Conservation (phyloP, 257 asterid species). For the Solanum dulcamara region DNA sequence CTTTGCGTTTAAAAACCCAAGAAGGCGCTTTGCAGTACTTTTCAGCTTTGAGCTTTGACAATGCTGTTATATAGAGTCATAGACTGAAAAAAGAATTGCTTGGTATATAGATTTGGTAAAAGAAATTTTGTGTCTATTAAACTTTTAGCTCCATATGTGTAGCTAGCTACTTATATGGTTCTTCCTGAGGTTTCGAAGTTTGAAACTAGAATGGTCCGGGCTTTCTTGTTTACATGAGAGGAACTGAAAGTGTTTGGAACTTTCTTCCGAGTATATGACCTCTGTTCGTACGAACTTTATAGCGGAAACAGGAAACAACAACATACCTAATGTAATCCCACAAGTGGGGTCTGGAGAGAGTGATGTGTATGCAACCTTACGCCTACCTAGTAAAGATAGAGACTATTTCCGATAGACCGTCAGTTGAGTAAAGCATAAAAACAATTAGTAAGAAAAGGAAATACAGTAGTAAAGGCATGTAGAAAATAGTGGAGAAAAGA, state of each 20-base stretch:
- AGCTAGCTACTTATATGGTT: not conserved
- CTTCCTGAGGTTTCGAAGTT: not conserved
- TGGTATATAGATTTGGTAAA: not conserved
- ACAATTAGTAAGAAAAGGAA: not conserved
- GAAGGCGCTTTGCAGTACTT: not conserved
- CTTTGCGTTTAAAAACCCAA: not conserved
- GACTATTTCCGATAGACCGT: not conserved
- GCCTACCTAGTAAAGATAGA: not conserved
- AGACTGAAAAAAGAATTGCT: not conserved
- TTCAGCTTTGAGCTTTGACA: not conserved
- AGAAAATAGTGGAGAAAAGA: not conserved
- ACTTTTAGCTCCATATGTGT: not conserved
- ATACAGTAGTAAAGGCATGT: not conserved
- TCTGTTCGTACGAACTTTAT: not conserved
- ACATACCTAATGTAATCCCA: not conserved
- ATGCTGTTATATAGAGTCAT: too few relatives aligned
- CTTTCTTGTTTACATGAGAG: not conserved
- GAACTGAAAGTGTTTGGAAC: not conserved
- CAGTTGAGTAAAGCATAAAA: not conserved
- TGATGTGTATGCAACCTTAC: not conserved
- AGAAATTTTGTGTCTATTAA: not conserved
- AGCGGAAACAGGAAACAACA: not conserved
- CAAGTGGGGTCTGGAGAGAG: not conserved
- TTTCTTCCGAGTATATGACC: not conserved
- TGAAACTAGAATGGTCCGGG: not conserved